Conservation (phyloP, 2,329 filamentous ascomycete genomes). For the Aureobasidium uvarum region DNA sequence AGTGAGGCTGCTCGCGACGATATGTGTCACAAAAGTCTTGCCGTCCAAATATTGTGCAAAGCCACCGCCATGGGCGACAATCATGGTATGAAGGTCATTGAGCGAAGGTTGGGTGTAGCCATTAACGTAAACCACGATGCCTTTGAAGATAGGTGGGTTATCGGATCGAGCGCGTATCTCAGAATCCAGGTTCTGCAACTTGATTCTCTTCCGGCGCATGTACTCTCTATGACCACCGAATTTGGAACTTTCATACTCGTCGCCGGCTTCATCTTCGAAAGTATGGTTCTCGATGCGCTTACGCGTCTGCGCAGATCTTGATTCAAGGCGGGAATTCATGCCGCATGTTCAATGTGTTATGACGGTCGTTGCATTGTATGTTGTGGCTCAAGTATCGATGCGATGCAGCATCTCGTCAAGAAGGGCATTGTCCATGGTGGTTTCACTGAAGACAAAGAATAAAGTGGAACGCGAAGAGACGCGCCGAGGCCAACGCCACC, state of each 20-base stretch:
- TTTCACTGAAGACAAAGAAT: slow-evolving; percentile 12
- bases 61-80: slow-evolving; percentile 90
- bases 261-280: slow-evolving; percentile 78
- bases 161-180: slow-evolving; percentile 70
- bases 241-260: slow-evolving; percentile 82
- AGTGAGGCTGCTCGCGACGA: slow-evolving; percentile 85
- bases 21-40: slow-evolving; percentile 94
- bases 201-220: slow-evolving; percentile 93
- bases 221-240: slow-evolving; percentile 93
- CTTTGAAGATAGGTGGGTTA: slow-evolving; percentile 84
- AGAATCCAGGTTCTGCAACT: slow-evolving; percentile 90
- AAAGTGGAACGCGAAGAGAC: slow-evolving; percentile 20
- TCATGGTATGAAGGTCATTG: slow-evolving; percentile 80
- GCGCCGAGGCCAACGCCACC: slow-evolving; percentile 15
- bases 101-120: slow-evolving; percentile 95
- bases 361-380: neutral
- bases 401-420: neutral
- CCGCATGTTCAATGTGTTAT: slow-evolving; percentile 1
- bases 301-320: slow-evolving; percentile 58
- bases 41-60: slow-evolving; percentile 93
- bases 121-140: slow-evolving; percentile 86
- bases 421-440: slow-evolving; percentile 3
- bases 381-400: neutral
- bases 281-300: slow-evolving; percentile 66
- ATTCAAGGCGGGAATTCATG: slow-evolving; percentile 63